phyloP scores from a whole-genome alignment of 345 rosid genomes.

The Eucalyptus tenuipes region DNA sequence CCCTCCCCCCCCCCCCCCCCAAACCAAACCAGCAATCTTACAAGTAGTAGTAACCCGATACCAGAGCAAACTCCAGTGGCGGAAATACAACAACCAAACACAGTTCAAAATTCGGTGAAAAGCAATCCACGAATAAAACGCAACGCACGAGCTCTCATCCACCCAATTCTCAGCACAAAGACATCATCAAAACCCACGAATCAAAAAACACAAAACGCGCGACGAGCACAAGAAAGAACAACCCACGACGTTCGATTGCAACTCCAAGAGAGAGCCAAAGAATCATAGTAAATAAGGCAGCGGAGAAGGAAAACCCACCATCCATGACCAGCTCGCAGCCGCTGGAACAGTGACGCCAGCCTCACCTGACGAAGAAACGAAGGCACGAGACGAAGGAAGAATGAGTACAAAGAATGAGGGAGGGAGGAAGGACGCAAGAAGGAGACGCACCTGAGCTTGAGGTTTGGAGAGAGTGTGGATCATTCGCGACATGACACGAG shows the following conservation, averaged over 20 bases:
- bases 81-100: not conserved
- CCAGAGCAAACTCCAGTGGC: accelerated
- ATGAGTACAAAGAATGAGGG: not conserved
- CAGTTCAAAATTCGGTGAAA: not conserved
- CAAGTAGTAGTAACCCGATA: not conserved
- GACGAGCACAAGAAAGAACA: not conserved
- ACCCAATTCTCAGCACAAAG: not conserved
- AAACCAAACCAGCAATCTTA: not conserved
- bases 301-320: slow-evolving; percentile 22
- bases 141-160: not conserved
- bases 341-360: slow-evolving; percentile 12
- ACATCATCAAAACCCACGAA: not conserved
- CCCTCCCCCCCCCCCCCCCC: no score
- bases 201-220: not conserved
- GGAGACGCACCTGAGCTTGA: not conserved
- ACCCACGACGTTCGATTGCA: not conserved
- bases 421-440: not conserved
- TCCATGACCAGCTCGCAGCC: slow-evolving; percentile 22
- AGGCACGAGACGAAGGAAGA: not conserved
- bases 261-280: not conserved
- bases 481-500: not conserved
- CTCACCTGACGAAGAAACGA: slow-evolving; percentile 23
- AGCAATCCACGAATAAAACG: not conserved
- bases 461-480: not conserved
- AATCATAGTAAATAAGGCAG: not conserved